Evolutionary conservation across 768 basidiomycete species (phyloP).

Genomic region (Boletus pseudopeckii): DNA sequence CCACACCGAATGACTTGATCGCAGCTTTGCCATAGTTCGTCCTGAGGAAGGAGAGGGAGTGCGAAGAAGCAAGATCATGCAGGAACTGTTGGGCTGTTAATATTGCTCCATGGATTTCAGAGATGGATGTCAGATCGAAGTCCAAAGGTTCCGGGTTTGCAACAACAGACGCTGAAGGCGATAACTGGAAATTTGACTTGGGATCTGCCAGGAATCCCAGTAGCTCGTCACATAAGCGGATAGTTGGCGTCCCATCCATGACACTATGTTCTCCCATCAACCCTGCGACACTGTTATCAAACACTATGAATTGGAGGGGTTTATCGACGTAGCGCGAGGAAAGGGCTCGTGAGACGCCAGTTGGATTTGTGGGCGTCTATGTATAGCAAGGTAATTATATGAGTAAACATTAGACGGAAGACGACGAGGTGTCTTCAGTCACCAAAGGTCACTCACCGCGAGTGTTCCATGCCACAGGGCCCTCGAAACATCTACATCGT

Average conservation of each 20-base stretch:
- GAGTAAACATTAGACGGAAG: not conserved
- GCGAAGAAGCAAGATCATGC: slow-evolving; percentile 55
- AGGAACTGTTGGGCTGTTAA: slow-evolving; percentile 52
- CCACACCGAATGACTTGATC: slow-evolving; percentile 85
- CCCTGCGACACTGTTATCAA: slow-evolving; percentile 76
- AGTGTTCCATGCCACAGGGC: slow-evolving; percentile 80
- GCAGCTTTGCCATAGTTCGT: slow-evolving; percentile 82
- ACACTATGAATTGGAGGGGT: slow-evolving; percentile 82
- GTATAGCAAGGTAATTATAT: not conserved
- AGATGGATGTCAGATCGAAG: slow-evolving; percentile 52
- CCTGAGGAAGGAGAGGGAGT: slow-evolving; percentile 57
- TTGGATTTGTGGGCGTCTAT: slow-evolving; percentile 25
- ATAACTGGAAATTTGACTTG: slow-evolving; percentile 59
- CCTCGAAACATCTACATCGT: slow-evolving; percentile 59
- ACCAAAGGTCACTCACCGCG: slow-evolving; percentile 38
- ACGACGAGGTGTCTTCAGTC: not conserved
- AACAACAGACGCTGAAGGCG: slow-evolving; percentile 15
- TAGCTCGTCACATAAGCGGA: slow-evolving; percentile 67
- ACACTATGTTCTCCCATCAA: slow-evolving; percentile 92
- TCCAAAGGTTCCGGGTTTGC: slow-evolving; percentile 52
- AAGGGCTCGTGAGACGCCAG: slow-evolving; percentile 42
- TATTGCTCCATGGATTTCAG: slow-evolving; percentile 44
- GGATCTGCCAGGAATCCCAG: slow-evolving; percentile 56
- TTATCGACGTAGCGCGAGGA: slow-evolving; percentile 88
- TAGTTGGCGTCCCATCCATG: slow-evolving; percentile 87